Evolutionary conservation across 1,284 basidiomycete species (phyloP).

Genomic region (Ceraceosorus guamensis): DNA sequence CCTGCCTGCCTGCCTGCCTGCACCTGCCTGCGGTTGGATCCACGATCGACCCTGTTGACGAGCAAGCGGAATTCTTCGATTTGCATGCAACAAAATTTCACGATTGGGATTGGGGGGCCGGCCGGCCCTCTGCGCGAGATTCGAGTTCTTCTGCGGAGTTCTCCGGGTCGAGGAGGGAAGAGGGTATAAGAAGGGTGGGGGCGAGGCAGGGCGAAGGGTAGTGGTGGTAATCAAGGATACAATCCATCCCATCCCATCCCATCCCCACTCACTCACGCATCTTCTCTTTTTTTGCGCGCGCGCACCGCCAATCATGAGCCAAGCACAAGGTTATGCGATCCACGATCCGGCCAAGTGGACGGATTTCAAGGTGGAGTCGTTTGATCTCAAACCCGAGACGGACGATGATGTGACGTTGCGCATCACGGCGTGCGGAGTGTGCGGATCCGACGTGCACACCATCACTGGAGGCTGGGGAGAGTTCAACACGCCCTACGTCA

Average conservation of each 20-base stretch:
- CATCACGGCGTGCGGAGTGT: conserved; percentile 45
- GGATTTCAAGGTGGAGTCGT: conserved; percentile 46
- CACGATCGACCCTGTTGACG: background rate
- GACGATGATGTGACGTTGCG: conserved; percentile 41
- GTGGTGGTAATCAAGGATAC: background rate
- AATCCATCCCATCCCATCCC: background rate
- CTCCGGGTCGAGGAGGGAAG: background rate
- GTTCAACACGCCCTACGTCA: conserved; percentile 42
- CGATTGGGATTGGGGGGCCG: too few species aligned
- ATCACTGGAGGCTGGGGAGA: conserved; percentile 45
- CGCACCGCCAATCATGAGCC: conserved; percentile 4
- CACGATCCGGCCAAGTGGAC: conserved; percentile 44
- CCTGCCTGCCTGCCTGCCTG: background rate
- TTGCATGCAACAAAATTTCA: background rate
- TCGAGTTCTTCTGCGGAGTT: background rate
- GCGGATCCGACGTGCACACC: conserved; percentile 36
- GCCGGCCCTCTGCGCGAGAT: background rate
- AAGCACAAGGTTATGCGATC: conserved; percentile 43
- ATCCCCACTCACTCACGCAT: background rate
- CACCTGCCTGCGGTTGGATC: background rate
- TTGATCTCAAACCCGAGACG: conserved; percentile 39
- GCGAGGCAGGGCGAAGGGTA: background rate
- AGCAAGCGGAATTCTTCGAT: background rate
- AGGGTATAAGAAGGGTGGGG: background rate
- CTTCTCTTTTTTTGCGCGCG: background rate